phyloP scores from a whole-genome alignment of 2,329 filamentous ascomycete species.

The Colletotrichum sp. region DNA sequence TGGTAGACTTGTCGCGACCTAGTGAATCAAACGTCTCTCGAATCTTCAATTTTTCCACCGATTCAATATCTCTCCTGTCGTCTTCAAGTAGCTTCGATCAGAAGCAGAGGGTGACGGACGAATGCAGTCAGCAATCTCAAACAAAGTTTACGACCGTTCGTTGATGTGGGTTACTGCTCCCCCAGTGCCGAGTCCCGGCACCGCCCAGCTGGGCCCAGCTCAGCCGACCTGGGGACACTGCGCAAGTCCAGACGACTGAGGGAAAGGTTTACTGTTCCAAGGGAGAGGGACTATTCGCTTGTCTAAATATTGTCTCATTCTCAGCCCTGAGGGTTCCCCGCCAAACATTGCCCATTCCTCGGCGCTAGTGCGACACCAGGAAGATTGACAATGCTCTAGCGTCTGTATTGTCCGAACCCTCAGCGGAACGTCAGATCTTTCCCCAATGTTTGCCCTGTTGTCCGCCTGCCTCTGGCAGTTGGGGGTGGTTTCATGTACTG shows the following conservation, averaged over 20 bases:
- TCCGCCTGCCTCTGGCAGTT: background rate
- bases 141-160: background rate
- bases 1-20: background rate
- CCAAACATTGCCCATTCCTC: background rate
- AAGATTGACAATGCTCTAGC: constrained; percentile 1
- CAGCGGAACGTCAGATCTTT: background rate
- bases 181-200: background rate
- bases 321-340: background rate
- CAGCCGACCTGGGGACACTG: background rate
- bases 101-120: background rate
- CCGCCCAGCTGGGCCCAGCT: background rate
- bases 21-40: background rate
- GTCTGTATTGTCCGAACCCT: background rate
- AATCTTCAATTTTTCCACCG: rapidly evolving
- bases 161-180: background rate
- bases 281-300: background rate
- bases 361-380: background rate
- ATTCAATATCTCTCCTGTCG: background rate
- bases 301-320: background rate
- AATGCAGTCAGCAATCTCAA: background rate
- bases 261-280: background rate
- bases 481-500: background rate
- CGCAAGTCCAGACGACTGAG: background rate
- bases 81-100: background rate
- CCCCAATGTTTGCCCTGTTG: background rate